Conservation (phyloP, 768 basidiomycete genomes). For the Boletus pseudo-olivaceus region DNA sequence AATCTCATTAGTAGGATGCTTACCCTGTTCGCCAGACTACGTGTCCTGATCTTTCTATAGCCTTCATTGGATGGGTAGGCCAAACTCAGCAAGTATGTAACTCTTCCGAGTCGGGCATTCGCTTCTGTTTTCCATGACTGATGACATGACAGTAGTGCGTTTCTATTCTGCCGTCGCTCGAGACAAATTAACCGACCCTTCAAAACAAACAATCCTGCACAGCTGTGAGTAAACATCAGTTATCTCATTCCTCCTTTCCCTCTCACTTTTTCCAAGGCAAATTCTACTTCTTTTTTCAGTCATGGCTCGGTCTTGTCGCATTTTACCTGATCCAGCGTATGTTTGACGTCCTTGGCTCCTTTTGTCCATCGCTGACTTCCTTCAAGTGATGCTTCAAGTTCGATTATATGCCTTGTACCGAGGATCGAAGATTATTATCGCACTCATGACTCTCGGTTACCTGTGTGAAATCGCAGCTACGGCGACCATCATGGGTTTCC, state of each 20-base stretch:
- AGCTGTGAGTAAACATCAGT: constrained; percentile 14
- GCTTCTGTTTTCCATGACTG: not conserved
- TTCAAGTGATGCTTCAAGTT: constrained; percentile 13
- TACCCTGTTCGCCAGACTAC: not conserved
- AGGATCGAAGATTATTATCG: constrained; percentile 2
- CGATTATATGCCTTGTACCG: constrained; percentile 11
- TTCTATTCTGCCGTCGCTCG: not conserved
- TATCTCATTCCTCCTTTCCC: not conserved
- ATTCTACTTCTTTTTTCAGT: constrained; percentile 4
- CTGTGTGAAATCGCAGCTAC: not conserved
- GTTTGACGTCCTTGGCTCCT: not conserved
- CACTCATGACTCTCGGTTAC: constrained; percentile 2
- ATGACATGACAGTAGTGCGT: constrained; percentile 9
- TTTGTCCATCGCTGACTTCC: not conserved
- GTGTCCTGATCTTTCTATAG: not conserved
- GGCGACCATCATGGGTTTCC: not conserved
- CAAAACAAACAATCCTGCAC: not conserved
- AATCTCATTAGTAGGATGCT: constrained; percentile 7
- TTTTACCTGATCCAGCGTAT: not conserved
- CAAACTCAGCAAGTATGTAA: constrained; percentile 7
- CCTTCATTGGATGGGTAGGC: constrained; percentile 6
- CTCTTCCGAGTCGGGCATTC: not conserved
- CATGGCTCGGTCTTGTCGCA: not conserved
- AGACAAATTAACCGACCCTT: not conserved
- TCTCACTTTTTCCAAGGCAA: constrained; percentile 9